Percentiles rank a stretch among this genome's conserved stretches.
These are phyloP conservation scores for Tripterygium wilfordii DNA, from an alignment of 177 flowering plant genomes.

Conservation along the genomic window DNA sequence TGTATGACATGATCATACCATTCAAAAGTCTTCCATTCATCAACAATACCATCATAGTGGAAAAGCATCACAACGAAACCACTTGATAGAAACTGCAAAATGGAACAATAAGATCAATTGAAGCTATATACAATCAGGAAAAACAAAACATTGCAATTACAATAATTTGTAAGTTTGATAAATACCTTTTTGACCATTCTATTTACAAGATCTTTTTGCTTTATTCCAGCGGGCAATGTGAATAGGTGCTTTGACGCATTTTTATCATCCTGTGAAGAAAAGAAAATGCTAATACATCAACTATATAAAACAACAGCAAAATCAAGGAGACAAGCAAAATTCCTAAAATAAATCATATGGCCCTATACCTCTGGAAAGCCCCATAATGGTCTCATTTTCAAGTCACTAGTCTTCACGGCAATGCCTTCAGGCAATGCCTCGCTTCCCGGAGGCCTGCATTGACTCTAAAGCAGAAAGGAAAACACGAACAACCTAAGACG, in stretches of 20 bases:
- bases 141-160: neutral
- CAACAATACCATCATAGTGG: constrained; percentile 60
- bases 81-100: constrained; percentile 43
- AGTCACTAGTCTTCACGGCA: constrained; percentile 46
- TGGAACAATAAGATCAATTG: neutral
- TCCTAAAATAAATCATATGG: neutral
- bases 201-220: constrained; percentile 47
- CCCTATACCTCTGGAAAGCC: constrained; percentile 43
- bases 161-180: neutral
- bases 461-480: constrained; percentile 33
- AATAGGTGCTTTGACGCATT: constrained; percentile 28
- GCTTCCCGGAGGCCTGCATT: constrained; percentile 64
- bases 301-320: neutral
- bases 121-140: too few relatives aligned
- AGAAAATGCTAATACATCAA: neutral
- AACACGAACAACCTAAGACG: constrained; percentile 1
- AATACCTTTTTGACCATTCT: constrained; percentile 49
- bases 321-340: neutral
- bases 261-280: constrained; percentile 12
- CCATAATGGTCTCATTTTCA: constrained; percentile 84
- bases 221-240: constrained; percentile 47
- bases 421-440: constrained; percentile 75
- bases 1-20: constrained; percentile 50
- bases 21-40: constrained; percentile 39
- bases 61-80: constrained; percentile 55